Evolutionary conservation across 805 yeast genomes (phyloP), one percentile per base, ranked within the genome.

Genomic region (Vanderwaltozyma tropicalis): DNA sequence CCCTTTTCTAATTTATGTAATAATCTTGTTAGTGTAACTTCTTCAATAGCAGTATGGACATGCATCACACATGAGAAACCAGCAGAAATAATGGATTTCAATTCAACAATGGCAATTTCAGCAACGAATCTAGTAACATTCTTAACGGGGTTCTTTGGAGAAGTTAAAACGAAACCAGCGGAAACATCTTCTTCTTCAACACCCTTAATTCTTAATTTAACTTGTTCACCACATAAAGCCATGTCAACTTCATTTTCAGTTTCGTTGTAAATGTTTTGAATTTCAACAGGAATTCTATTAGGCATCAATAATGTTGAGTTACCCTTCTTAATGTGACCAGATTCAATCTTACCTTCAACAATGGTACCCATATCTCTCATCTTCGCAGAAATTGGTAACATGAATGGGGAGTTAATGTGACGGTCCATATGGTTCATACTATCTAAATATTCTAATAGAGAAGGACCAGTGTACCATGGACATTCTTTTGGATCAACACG

Each of bases 1-100:
- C 96, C 96, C 70, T 84, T 89, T 64, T 92, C 95, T 53, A 92
- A 71, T 67, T 89, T 87, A 68, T 92, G 97, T 58, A 87, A 71
- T 61, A 92, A 72, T 54, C 78, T 78, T 37, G 79, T 71, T 58
- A 92, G 76, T 19, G 72, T 72, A 37, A 92, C 95, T 65, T 92
- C 99, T 67, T 92, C 97, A 50, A 89, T 87, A 39, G 97, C 97
- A 35, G 97, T 86, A 69, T 92, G 98, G 52, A 92, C 81, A 59
- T 92, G 98, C 96, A 92, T 89, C 39, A 92, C 96, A 74, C 97
- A 92, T 12, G 96, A 78, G 70, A 78, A 92, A 40, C 99, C 99
- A 36, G 94, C 78, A 4, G 98, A 84, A 56, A 92, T 70, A 56
- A 92, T 92, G 15, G 95, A 82, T 67, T 84, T 87, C 63, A 92